These are phyloP conservation scores for Capsicum pubescens DNA, from an alignment of 257 asterid species.

Conservation along the genomic window DNA sequence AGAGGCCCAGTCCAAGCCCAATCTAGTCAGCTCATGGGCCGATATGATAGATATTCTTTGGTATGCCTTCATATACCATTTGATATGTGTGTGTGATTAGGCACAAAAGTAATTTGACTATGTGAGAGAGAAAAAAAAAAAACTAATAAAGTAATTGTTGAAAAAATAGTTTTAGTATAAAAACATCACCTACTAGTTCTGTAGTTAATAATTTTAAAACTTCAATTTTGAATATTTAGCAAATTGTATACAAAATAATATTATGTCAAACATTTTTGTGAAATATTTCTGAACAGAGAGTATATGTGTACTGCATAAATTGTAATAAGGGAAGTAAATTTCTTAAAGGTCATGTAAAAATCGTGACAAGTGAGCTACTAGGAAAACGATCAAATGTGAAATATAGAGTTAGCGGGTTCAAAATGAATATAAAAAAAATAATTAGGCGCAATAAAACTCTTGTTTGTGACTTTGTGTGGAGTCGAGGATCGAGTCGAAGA, in stretches of 20 bases:
- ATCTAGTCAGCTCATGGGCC: conserved; percentile 11
- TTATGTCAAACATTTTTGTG: not conserved
- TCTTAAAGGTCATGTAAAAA: not conserved
- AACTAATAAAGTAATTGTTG: not conserved
- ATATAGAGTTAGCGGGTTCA: not conserved
- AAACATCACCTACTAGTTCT: no score
- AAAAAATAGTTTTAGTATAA: not conserved
- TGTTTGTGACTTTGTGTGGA: no score
- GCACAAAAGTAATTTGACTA: not conserved
- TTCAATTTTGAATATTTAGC: not conserved
- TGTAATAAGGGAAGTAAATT: not conserved
- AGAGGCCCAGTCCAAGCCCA: not conserved
- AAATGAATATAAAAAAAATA: not conserved
- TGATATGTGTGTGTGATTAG: not conserved
- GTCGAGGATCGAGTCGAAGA: not conserved
- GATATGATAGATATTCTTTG: not conserved
- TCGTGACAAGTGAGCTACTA: not conserved
- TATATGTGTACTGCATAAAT: not conserved
- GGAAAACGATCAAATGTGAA: not conserved
- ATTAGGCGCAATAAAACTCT: no score
- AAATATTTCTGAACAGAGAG: not conserved
- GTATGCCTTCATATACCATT: not conserved
- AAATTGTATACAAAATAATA: not conserved
- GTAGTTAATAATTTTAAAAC: no score
- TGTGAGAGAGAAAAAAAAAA: not conserved